Evolutionary conservation across 805 yeast species (phyloP).

Genomic region (Lipomyces lipofer): DNA sequence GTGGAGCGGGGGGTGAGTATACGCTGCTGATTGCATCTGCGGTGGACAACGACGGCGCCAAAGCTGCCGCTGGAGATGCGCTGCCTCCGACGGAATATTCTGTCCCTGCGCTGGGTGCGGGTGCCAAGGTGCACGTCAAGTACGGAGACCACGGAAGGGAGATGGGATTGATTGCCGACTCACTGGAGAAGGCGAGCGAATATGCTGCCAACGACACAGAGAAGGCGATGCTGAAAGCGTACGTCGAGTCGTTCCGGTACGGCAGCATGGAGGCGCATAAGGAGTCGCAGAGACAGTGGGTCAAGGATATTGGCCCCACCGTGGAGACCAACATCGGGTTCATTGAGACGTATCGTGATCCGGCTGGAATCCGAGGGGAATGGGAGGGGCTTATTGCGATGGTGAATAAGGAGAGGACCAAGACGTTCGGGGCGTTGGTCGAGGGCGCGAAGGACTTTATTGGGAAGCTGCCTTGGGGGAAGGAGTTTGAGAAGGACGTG

Average conservation of each 20-base stretch:
- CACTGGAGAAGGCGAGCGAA: conserved; percentile 57
- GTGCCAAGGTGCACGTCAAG: conserved; percentile 50
- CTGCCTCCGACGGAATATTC: conserved; percentile 40
- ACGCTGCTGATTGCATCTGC: conserved; percentile 71
- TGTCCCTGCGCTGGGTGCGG: conserved; percentile 44
- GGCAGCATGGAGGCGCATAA: conserved; percentile 87
- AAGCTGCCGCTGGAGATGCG: no score
- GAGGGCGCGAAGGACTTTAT: conserved; percentile 65
- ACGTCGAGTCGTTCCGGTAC: conserved; percentile 68
- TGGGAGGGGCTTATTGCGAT: conserved; percentile 92
- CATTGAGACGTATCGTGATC: conserved; percentile 90
- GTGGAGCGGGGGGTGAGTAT: conserved; percentile 49
- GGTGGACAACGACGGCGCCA: conserved; percentile 5
- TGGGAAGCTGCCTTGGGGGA: conserved; percentile 72
- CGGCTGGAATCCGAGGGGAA: conserved; percentile 88
- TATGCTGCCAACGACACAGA: conserved; percentile 76
- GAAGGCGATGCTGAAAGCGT: conserved; percentile 60
- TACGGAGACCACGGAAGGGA: conserved; percentile 80
- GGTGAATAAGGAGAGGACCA: conserved; percentile 84
- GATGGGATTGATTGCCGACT: conserved; percentile 58
- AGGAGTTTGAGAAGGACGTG: conserved; percentile 73
- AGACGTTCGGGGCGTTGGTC: conserved; percentile 72
- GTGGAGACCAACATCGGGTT: conserved; percentile 84
- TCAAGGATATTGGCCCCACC: conserved; percentile 76
- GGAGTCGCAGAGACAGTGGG: conserved; percentile 83